Percentiles rank a stretch among this genome's conserved stretches.
phyloP scores from a whole-genome alignment of 202 grass and related monocot species.

The Panicum hallii region DNA sequence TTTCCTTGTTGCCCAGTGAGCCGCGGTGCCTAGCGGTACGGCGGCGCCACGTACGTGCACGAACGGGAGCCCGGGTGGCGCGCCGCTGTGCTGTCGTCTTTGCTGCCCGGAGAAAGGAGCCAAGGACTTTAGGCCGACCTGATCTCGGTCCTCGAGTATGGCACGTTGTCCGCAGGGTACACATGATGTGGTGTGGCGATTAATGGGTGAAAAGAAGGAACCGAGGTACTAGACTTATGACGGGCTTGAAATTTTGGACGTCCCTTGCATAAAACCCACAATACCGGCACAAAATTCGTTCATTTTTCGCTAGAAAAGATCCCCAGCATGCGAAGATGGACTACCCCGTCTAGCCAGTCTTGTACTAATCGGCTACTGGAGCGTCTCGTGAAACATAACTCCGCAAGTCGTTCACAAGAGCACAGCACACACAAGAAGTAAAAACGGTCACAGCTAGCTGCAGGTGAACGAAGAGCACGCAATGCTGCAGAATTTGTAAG shows the following conservation, averaged over 20 bases:
- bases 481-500: background rate
- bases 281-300: background rate
- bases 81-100: background rate
- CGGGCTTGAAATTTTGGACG: background rate
- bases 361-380: background rate
- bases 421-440: background rate
- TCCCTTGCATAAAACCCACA: background rate
- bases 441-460: too few relatives aligned
- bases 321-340: background rate
- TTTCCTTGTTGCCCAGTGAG: too few relatives aligned
- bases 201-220: too few relatives aligned
- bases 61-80: background rate
- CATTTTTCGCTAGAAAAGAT: background rate
- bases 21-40: background rate
- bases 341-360: background rate
- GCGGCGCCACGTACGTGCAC: background rate
- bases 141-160: too few relatives aligned
- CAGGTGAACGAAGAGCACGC: background rate
- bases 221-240: too few relatives aligned
- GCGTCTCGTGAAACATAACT: background rate
- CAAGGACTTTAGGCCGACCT: too few relatives aligned
- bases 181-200: too few relatives aligned
- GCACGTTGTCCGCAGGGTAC: too few relatives aligned
- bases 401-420: background rate
- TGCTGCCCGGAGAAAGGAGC: background rate